Evolutionary conservation across 139 green algal genomes (phyloP), one percentile per base, ranked within the genome.

Genomic region (Trebouxia sp.): DNA sequence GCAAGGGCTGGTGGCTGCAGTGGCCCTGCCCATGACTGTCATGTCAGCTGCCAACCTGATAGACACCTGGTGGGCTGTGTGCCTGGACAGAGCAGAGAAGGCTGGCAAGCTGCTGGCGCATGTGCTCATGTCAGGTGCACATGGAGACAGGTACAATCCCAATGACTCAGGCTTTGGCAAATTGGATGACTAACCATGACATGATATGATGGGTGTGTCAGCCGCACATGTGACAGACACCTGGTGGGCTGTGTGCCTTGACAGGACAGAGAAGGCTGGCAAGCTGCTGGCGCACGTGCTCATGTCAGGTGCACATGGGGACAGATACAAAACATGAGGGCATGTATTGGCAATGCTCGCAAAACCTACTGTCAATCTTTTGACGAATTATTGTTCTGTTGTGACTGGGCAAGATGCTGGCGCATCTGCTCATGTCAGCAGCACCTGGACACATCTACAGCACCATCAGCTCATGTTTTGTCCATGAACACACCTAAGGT

Each of bases 271-370:
- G 28, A 90, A 92, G 84, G 88, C 83, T 45, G 72, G 80, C 15
- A 56, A 53, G 62, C 78, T 94, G 28, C 87, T 96, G 56, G 91
- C 91, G 11, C 83, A 93, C 67, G 48, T 93, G 69, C 83, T 95
- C 62, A 84, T 90, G 79, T 62, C 45, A 11, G 83, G 88, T 24
- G 88, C 83, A 12, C 86, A 91, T 78, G n/a, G n/a, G n/a, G n/a
- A n/a, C n/a, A n/a, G n/a, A n/a, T n/a, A n/a, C n/a, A n/a, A n/a
- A n/a, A n/a, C n/a, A n/a, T n/a, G n/a, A n/a, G n/a, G n/a, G n/a
- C n/a, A n/a, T n/a, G n/a, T n/a, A n/a, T n/a, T n/a, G n/a, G n/a
- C n/a, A n/a, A n/a, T n/a, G n/a, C n/a, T n/a, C n/a, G n/a, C n/a
- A n/a, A n/a, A n/a, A n/a, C n/a, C n/a, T n/a, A n/a, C 24, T 35